Evolutionary conservation across 805 yeast species (phyloP).

Genomic region (Sugiyamaella lignohabitans): DNA sequence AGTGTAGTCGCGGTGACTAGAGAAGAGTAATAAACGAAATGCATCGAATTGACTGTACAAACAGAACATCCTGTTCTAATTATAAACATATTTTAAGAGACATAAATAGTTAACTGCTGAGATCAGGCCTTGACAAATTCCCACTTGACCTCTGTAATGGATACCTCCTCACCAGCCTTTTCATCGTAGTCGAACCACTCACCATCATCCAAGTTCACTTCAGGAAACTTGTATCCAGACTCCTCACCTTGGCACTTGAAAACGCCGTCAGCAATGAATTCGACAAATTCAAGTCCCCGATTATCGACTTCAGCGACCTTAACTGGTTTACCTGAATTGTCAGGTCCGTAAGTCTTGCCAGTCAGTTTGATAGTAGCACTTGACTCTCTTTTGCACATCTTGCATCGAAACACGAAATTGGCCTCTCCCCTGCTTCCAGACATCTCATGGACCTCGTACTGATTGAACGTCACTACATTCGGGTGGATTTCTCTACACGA

Average conservation of each 20-base stretch:
- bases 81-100: too few relatives aligned
- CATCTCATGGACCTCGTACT: slow-evolving; percentile 35
- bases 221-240: slow-evolving; percentile 46
- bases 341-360: slow-evolving; percentile 33
- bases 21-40: too few relatives aligned
- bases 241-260: slow-evolving; percentile 53
- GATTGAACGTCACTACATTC: slow-evolving; percentile 61
- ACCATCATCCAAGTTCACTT: slow-evolving; percentile 65
- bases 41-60: too few relatives aligned
- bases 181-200: slow-evolving; percentile 98
- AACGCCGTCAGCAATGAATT: slow-evolving; percentile 61
- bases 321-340: slow-evolving; percentile 38
- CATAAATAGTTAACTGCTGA: neutral
- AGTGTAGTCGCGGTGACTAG: neutral
- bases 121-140: too few relatives aligned
- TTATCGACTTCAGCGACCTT: slow-evolving; percentile 66
- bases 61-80: too few relatives aligned
- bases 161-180: slow-evolving; percentile 68
- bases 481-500: slow-evolving; percentile 73
- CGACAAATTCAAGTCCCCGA: slow-evolving; percentile 71
- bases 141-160: slow-evolving; percentile 70
- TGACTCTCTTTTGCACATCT: slow-evolving; percentile 45
- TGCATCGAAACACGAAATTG: slow-evolving; percentile 72
- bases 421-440: slow-evolving; percentile 76
- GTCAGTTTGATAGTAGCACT: slow-evolving; percentile 28